Conservation (phyloP, 2,329 filamentous ascomycete species). For the Cladophialophora psammophila region DNA sequence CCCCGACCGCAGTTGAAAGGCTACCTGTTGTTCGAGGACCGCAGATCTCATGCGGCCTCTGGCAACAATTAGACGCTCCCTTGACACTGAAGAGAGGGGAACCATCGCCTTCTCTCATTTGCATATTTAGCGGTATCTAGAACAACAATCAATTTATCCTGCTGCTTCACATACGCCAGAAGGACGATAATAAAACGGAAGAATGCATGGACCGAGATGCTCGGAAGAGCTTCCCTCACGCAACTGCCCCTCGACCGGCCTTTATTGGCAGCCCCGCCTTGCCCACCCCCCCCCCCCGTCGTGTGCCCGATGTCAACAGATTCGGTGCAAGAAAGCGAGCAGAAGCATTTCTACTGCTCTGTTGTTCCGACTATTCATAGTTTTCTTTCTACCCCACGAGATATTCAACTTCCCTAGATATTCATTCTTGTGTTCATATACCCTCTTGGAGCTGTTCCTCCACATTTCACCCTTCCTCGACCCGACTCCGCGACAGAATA, state of each 20-base stretch:
- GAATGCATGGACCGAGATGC: slow-evolving; percentile 22
- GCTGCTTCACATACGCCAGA: background rate
- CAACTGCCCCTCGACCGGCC: slow-evolving; percentile 15
- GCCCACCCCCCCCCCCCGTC: background rate
- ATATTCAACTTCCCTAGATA: background rate
- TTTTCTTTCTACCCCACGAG: background rate
- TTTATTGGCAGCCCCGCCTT: slow-evolving; percentile 29
- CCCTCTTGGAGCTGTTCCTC: background rate
- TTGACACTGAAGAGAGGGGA: background rate
- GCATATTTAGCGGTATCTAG: background rate
- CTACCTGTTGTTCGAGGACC: background rate
- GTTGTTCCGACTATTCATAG: background rate
- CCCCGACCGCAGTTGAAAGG: background rate
- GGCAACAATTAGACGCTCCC: background rate
- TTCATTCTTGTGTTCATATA: background rate
- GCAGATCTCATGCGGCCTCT: background rate
- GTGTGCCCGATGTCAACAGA: slow-evolving; percentile 35
- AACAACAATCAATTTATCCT: background rate
- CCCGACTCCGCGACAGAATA: background rate
- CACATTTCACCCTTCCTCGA: background rate
- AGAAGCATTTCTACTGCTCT: background rate
- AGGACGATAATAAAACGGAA: slow-evolving; percentile 17
- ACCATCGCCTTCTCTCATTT: background rate
- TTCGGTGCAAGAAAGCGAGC: background rate
- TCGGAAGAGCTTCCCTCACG: slow-evolving; percentile 28